Evolutionary conservation across 2,329 filamentous ascomycete genomes (phyloP).

Genomic region (Monosporascus sp.): DNA sequence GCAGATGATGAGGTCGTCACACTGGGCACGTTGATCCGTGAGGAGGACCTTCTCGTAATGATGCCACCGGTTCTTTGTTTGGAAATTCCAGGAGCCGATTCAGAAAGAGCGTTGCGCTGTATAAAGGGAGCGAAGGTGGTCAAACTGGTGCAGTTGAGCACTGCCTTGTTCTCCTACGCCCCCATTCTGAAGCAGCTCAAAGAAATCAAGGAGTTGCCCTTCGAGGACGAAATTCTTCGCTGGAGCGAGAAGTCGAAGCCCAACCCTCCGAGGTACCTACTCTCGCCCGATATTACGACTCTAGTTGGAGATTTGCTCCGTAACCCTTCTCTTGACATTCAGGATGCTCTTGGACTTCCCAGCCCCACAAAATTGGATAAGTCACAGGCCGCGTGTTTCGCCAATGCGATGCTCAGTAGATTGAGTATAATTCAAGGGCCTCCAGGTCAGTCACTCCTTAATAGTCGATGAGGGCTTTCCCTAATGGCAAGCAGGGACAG

Average conservation of each 20-base stretch:
- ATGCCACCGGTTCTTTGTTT: slow-evolving; percentile 6
- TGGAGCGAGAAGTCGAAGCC: slow-evolving; percentile 1
- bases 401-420: slow-evolving; percentile 10
- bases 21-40: neutral
- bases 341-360: too few relatives aligned
- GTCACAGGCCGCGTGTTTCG: too few relatives aligned
- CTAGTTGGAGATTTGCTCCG: too few relatives aligned
- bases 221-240: slow-evolving; percentile 42
- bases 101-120: neutral
- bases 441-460: slow-evolving; percentile 42
- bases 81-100: slow-evolving; percentile 4
- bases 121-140: neutral
- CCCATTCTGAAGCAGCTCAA: slow-evolving; percentile 7
- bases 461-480: too few relatives aligned
- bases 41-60: slow-evolving; percentile 1
- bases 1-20: slow-evolving; percentile 2
- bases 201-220: slow-evolving; percentile 5
- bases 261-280: too few relatives aligned
- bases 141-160: slow-evolving; percentile 3
- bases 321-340: too few relatives aligned
- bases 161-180: slow-evolving; percentile 7
- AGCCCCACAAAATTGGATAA: too few relatives aligned
- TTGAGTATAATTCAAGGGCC: slow-evolving; percentile 60
- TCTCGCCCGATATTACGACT: too few relatives aligned
- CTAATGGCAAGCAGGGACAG: slow-evolving; percentile 49